A percentile compares a stretch with the other conserved stretches of the same genome.
phyloP scores from a whole-genome alignment of 129 eudicot species.

The Logfia minima region DNA sequence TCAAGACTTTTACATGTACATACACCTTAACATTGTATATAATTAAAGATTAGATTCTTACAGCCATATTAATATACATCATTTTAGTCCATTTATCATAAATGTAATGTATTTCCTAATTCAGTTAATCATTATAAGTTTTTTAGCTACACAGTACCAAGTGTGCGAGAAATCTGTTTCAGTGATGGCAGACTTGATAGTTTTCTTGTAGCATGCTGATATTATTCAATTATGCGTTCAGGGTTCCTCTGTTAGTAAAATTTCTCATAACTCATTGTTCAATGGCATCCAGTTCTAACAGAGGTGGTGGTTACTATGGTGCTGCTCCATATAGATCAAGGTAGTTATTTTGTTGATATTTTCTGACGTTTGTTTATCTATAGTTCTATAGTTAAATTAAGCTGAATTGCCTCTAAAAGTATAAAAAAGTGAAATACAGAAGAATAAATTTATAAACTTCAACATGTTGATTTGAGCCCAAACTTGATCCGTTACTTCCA shows the following conservation, averaged over 20 bases:
- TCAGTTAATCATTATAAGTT: not conserved
- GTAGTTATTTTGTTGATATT: constrained; percentile 32
- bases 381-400: not conserved
- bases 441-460: not conserved
- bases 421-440: not conserved
- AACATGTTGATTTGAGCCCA: not conserved
- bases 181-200: not conserved
- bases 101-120: not conserved
- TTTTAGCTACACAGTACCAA: not conserved
- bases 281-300: constrained; percentile 54
- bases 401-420: not conserved
- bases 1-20: not conserved
- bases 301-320: constrained; percentile 53
- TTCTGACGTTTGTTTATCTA: not conserved
- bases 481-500: constrained; percentile 6
- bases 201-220: not conserved
- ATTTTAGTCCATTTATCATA: not conserved
- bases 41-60: not conserved
- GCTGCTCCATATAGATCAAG: constrained; percentile 80
- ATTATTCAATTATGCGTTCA: constrained; percentile 1
- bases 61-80: not conserved
- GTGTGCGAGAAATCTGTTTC: not conserved
- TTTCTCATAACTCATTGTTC: constrained; percentile 8
- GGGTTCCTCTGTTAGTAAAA: constrained; percentile 28
- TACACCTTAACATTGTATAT: not conserved